Conservation (phyloP, 192 early-diverging fungal genomes). For the Tieghemiomyces parasiticus region DNA sequence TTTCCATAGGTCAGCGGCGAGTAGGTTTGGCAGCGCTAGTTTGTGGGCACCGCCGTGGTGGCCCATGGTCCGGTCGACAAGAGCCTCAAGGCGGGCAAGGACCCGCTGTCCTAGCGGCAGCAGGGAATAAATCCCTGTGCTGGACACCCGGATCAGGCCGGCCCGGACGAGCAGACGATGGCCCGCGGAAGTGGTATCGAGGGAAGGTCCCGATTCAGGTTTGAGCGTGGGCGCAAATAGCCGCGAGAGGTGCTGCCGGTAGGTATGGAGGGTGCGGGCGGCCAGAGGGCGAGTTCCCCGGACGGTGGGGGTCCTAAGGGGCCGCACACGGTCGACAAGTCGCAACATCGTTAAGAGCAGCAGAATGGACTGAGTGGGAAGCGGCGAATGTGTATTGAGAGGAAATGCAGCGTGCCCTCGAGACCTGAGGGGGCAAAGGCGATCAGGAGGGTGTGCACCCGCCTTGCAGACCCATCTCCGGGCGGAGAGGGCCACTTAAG, state of each 20-base stretch:
- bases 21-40: slow-evolving; percentile 48
- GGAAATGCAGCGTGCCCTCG: too few species aligned
- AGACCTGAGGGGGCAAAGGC: too few species aligned
- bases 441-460: too few species aligned
- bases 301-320: too few species aligned
- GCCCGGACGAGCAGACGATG: slow-evolving; percentile 42
- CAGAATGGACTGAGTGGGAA: too few species aligned
- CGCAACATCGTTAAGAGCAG: too few species aligned
- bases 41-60: slow-evolving; percentile 55
- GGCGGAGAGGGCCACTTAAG: too few species aligned
- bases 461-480: too few species aligned
- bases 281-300: too few species aligned
- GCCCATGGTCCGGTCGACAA: slow-evolving; percentile 71
- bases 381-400: too few species aligned
- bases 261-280: too few species aligned
- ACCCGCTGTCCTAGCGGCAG: slow-evolving; percentile 69
- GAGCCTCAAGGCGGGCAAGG: slow-evolving; percentile 53
- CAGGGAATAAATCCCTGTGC: slow-evolving; percentile 67
- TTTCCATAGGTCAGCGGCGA: slow-evolving; percentile 57
- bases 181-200: slow-evolving; percentile 16
- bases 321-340: too few species aligned
- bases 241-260: neutral
- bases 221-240: slow-evolving; percentile 2
- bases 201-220: slow-evolving; percentile 1
- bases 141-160: slow-evolving; percentile 69